Percentiles rank a stretch among this genome's conserved stretches.
phyloP scores from a whole-genome alignment of 1,284 basidiomycete species.

The Wallemia ichthyophaga region DNA sequence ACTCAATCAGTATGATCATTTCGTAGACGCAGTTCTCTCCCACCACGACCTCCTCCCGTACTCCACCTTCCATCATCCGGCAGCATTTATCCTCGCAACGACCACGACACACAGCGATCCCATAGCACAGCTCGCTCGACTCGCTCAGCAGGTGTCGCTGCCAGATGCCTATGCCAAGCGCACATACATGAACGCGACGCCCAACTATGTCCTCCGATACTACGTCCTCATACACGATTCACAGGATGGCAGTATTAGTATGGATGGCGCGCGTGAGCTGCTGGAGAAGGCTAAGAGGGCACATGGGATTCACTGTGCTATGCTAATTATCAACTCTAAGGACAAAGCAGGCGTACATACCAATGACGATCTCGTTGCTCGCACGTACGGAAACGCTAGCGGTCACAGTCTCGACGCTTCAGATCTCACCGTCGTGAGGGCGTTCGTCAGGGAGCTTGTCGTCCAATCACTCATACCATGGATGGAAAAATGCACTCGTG shows the following conservation, averaged over 20 bases:
- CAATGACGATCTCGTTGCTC: background rate
- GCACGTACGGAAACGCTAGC: background rate
- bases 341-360: background rate
- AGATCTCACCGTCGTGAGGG: conserved; percentile 49
- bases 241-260: background rate
- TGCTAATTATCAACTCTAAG: background rate
- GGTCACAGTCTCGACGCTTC: conserved; percentile 24
- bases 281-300: background rate
- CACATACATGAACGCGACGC: background rate
- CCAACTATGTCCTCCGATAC: background rate
- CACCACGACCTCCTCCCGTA: background rate
- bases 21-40: background rate
- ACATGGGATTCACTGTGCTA: background rate
- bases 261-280: background rate
- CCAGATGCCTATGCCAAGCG: background rate
- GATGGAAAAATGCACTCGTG: conserved; percentile 78
- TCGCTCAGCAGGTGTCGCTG: background rate
- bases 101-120: background rate
- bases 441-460: conserved; percentile 65
- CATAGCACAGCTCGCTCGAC: background rate
- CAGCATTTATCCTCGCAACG: background rate
- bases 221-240: background rate
- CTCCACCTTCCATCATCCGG: background rate
- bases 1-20: background rate
- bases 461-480: conserved; percentile 74